Base-by-base conservation (phyloP, 495 filamentous ascomycete genomes). In the Terfezia claveryi region DNA sequence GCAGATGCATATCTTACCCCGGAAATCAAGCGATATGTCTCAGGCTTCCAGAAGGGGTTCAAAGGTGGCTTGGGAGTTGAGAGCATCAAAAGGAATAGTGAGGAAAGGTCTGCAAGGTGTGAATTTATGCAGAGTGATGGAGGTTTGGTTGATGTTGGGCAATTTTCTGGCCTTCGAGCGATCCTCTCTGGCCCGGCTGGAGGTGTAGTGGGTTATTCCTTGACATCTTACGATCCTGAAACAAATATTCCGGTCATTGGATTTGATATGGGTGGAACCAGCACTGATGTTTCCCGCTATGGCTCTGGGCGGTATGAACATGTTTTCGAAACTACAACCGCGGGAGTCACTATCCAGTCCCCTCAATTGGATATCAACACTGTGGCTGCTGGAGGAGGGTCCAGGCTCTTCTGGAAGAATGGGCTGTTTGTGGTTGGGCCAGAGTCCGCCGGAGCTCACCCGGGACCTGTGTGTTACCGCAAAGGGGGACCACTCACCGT, bases 351-450 rank as follows among this genome's bases (percentile, higher is more conserved):
- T 0, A 92, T 96, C 37, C 91, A 96, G 61, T 87, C 82, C 0
- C 91, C 91, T 0, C 91, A 96, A 62, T 76, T 98, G 0, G 91
- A 98, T 68, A 95, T 98, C 68, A 96, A 96, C 67, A 98, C 91
- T 0, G 89, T 96, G 36, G 89, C 89, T 17, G 89, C 89, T 17
- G 89, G 89, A 44, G 89, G 89, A 54, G 89, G 89, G 16, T 94
- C 87, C 4, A 78, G 86, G 51, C 74, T 96, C 4, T 85, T 87
- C 61, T 96, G 81, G 74, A 78, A 80, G 50, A 95, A 96, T 58
- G 89, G 91, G 7, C 71, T 96, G 10, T 96, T 96, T 62, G 87
- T 92, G n/a, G 89, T 95, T 36, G 89, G 89, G 0, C 89, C 89
- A 4, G 91, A 96, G 65, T 93, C 86, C 2, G 89, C 88, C 0